Percentiles rank a stretch among this genome's conserved stretches.
Conservation (phyloP, 441 rosid genomes). For the Melastoma candidum region DNA sequence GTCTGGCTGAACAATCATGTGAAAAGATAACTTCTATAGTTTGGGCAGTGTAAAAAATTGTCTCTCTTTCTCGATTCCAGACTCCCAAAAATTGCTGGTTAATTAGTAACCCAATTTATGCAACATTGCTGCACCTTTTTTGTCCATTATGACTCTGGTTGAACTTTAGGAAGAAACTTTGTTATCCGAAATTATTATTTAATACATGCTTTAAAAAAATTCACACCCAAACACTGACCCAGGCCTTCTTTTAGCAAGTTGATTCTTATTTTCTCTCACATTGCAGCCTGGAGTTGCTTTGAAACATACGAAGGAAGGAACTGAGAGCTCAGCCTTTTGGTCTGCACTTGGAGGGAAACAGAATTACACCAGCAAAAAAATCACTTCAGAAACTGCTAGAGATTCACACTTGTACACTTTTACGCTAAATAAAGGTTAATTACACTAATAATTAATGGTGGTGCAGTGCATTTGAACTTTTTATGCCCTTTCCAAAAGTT, state of each 20-base stretch:
- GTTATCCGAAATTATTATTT: no score
- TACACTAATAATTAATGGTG: constrained; percentile 11
- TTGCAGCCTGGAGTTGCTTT: constrained; percentile 78
- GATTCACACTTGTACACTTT: constrained; percentile 84
- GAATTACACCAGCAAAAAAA: constrained; percentile 67
- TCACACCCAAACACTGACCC: no score
- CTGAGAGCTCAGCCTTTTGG: constrained; percentile 98
- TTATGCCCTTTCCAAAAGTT: constrained; percentile 8
- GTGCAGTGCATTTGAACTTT: constrained; percentile 5
- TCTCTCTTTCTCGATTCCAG: no score
- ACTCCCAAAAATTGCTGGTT: no score
- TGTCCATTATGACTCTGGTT: no score
- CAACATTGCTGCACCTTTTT: no score
- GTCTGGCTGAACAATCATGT: no score
- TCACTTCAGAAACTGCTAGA: constrained; percentile 50
- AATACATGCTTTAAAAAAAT: no score
- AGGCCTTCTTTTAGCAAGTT: background rate
- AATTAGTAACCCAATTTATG: no score
- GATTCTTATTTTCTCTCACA: constrained; percentile 5
- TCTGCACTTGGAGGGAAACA: constrained; percentile 96
- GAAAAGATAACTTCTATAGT: no score
- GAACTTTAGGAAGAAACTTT: no score
- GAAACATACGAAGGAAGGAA: constrained; percentile 97
- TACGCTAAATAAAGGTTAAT: constrained; percentile 59
- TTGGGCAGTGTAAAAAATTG: no score